These are phyloP conservation scores for Phylloporus arenicola DNA, from an alignment of 768 basidiomycete genomes.

Conservation along the genomic window DNA sequence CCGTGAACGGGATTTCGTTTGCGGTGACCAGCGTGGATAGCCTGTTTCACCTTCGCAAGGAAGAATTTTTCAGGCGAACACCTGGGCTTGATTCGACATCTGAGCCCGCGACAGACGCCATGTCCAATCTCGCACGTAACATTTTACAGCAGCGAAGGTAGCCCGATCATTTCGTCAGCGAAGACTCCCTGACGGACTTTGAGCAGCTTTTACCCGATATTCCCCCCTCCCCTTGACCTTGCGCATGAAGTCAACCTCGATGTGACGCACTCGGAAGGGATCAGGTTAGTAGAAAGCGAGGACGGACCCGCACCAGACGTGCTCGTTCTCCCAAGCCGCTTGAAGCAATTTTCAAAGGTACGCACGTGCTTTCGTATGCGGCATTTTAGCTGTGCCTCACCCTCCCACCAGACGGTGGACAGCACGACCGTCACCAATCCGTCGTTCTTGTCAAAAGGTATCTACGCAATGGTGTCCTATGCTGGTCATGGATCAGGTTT, in stretches of 20 bases:
- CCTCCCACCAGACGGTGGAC: conserved; percentile 58
- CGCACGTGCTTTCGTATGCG: conserved; percentile 8
- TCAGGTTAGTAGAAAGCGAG: conserved; percentile 31
- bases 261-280: conserved; percentile 63
- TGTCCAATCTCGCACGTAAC: conserved; percentile 75
- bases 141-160: conserved; percentile 86
- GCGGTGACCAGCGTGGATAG: conserved; percentile 81
- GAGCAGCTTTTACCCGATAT: conserved; percentile 88
- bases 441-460: conserved; percentile 61
- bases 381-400: not conserved
- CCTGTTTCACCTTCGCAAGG: conserved; percentile 82
- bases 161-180: not conserved
- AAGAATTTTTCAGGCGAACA: conserved; percentile 69
- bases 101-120: conserved; percentile 56
- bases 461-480: conserved; percentile 45
- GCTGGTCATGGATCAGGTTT: conserved; percentile 23
- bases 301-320: conserved; percentile 69
- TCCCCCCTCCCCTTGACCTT: conserved; percentile 75
- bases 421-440: conserved; percentile 82
- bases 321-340: conserved; percentile 77
- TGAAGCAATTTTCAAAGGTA: conserved; percentile 90
- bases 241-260: conserved; percentile 85
- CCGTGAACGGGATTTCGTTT: conserved; percentile 79
- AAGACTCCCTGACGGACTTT: not conserved
- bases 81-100: conserved; percentile 51